Conservation (phyloP, 2,329 filamentous ascomycete species). For the Neophaeococcomyces mojaviensis region DNA sequence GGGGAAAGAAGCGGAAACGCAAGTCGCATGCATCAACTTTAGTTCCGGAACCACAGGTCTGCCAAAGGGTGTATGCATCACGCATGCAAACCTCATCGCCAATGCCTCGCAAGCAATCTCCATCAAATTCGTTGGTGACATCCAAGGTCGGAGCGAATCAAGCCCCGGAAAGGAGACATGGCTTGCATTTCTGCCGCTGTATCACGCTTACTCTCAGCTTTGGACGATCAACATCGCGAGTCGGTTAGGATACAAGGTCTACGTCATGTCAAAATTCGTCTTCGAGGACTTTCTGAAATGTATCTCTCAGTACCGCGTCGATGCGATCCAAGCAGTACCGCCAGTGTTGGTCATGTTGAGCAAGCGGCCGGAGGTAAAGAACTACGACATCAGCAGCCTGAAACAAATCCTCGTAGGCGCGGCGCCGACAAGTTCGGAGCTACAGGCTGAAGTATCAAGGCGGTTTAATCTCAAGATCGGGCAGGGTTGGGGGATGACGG, state of each 20-base stretch:
- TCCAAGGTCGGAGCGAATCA: slow-evolving; percentile 30
- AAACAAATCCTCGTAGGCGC: slow-evolving; percentile 46
- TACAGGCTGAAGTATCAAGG: slow-evolving; percentile 45
- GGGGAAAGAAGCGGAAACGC: slow-evolving; percentile 36
- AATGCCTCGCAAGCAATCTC: slow-evolving; percentile 57
- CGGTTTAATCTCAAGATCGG: slow-evolving; percentile 45
- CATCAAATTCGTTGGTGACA: slow-evolving; percentile 27
- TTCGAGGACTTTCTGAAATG: slow-evolving; percentile 49
- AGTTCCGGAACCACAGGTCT: slow-evolving; percentile 46
- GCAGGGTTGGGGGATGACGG: slow-evolving; percentile 51
- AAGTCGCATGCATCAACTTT: slow-evolving; percentile 43
- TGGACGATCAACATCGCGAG: slow-evolving; percentile 50
- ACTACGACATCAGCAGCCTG: slow-evolving; percentile 51
- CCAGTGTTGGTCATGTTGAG: slow-evolving; percentile 54
- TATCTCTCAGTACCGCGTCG: slow-evolving; percentile 44
- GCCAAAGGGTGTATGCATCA: slow-evolving; percentile 46
- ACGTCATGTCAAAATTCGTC: slow-evolving; percentile 58
- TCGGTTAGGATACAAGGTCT: slow-evolving; percentile 54
- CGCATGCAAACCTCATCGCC: slow-evolving; percentile 44
- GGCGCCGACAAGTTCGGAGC: slow-evolving; percentile 49
- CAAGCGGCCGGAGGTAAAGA: slow-evolving; percentile 47
- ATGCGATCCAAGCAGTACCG: slow-evolving; percentile 52
- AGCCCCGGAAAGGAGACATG: slow-evolving; percentile 30
- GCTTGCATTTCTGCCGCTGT: slow-evolving; percentile 40
- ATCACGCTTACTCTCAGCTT: slow-evolving; percentile 42